phyloP scores from a whole-genome alignment of 345 rosid species.

The Boechera stricta region DNA sequence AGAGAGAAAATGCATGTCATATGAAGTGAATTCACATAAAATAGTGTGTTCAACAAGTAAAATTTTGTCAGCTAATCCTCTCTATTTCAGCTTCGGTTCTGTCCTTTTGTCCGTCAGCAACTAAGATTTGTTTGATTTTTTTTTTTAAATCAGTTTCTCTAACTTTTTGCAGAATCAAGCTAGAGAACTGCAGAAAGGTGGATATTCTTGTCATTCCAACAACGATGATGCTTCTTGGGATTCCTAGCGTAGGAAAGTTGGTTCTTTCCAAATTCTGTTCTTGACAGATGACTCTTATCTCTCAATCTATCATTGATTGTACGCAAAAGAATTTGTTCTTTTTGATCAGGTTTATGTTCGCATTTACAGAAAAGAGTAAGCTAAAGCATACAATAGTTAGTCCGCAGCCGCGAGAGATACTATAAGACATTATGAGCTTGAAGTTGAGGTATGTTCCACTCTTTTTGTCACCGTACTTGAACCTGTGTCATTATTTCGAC shows the following conservation, averaged over 20 bases:
- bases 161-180: constrained; percentile 71
- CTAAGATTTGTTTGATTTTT: background rate
- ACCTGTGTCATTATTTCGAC: constrained; percentile 40
- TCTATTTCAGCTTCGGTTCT: too few relatives aligned
- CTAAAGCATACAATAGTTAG: too few relatives aligned
- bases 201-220: background rate
- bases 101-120: background rate
- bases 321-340: background rate
- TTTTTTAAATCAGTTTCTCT: constrained; percentile 56
- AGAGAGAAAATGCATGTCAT: constrained; percentile 36
- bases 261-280: constrained; percentile 53
- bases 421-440: too few relatives aligned
- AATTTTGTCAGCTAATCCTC: background rate
- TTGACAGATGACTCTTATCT: constrained; percentile 55
- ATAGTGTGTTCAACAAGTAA: constrained; percentile 57
- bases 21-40: background rate
- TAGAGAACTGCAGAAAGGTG: constrained; percentile 57
- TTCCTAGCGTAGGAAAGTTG: constrained; percentile 71
- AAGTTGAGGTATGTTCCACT: too few relatives aligned
- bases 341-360: too few relatives aligned
- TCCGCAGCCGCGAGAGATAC: too few relatives aligned
- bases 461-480: constrained; percentile 54
- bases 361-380: too few relatives aligned
- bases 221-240: constrained; percentile 63
- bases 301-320: constrained; percentile 9